phyloP scores from a whole-genome alignment of 306 rosid species.

The Vigna reflexopilosa region DNA sequence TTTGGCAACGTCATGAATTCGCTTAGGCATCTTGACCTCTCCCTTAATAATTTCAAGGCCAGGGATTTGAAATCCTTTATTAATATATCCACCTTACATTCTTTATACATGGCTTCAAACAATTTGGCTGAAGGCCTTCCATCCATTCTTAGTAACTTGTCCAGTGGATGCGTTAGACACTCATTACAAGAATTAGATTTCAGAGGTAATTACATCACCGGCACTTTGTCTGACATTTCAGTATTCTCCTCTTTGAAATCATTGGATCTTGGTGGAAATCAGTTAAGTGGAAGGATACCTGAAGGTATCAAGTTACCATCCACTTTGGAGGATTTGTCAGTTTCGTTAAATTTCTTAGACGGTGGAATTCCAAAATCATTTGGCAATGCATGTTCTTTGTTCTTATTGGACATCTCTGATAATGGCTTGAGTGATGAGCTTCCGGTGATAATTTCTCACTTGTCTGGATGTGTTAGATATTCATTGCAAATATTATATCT shows the following conservation, averaged over 20 bases:
- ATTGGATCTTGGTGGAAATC: rapidly evolving
- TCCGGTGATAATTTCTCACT: neutral
- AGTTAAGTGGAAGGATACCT: too few relatives aligned
- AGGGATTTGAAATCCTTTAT: neutral
- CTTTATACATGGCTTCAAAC: rapidly evolving
- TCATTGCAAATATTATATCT: conserved; percentile 8
- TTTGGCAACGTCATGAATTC: conserved; percentile 15
- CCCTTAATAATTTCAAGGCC: neutral
- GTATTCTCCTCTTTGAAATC: too few relatives aligned
- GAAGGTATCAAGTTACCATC: too few relatives aligned
- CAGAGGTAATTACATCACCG: neutral
- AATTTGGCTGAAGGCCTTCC: neutral
- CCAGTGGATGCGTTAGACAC: conserved; percentile 29
- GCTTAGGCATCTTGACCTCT: conserved; percentile 32
- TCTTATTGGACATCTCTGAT: rapidly evolving
- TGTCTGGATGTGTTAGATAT: neutral
- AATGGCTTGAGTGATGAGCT: neutral
- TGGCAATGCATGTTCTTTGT: too few relatives aligned
- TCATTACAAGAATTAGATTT: conserved; percentile 29
- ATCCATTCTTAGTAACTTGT: conserved; percentile 23
- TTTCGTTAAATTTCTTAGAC: rapidly evolving
- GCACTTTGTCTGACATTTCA: neutral
- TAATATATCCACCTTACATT: conserved; percentile 19
- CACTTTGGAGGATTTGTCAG: too few relatives aligned
- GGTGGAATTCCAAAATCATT: too few relatives aligned